Base-by-base conservation (phyloP, 75 land plant species). In the Sequoia sempervirens region DNA sequence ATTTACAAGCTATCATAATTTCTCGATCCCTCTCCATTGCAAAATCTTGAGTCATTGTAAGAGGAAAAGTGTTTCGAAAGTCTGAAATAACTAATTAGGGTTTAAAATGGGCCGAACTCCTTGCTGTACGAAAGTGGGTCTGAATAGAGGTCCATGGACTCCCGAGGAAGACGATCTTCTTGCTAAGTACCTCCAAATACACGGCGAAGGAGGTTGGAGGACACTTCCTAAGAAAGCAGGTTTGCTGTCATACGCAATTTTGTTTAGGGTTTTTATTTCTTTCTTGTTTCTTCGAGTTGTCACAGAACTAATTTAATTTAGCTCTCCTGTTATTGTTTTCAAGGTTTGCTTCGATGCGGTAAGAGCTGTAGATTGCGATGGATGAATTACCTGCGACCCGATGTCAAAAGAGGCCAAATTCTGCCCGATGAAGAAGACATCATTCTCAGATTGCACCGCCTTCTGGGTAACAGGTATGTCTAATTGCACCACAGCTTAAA, bases 101-200 rank as follows among this genome's bases (percentile, higher is more conserved):
- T 68, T 56, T 4, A 1, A 32, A 58, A 79, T 85, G 88, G 86
- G 70, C 41, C 80, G 83, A 46, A 79, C 36, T 1, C 85, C 84
- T 26, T 85, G 89, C 76, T 88, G 89, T 72, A 34, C 78, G 40
- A 88, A 88, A 75, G 81, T 43, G 45, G 91, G 90, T 54, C 84
- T 90, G n/a, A 88, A 88, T 53, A 85, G 86, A 61, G 91, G 91
- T 4, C 88, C 91, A 32, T 90, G 90, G 91, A 86, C 87, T 28
- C 85, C 87, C 36, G 80, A 54, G 41, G 91, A 90, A 64, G 91
- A 90, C 43, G 79, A 82, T 50, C 50, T 90, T 45, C 87, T 90
- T 18, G 18, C 66, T 0, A 58, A 81, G 5, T 86, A 88, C 56
- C 82, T 88, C 45, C 64, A 76, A 41, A 47, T 17, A 34, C 87